A percentile compares a stretch with the other conserved stretches of the same genome.
phyloP scores from a whole-genome alignment of 768 basidiomycete species.

The Lentinula boryana region DNA sequence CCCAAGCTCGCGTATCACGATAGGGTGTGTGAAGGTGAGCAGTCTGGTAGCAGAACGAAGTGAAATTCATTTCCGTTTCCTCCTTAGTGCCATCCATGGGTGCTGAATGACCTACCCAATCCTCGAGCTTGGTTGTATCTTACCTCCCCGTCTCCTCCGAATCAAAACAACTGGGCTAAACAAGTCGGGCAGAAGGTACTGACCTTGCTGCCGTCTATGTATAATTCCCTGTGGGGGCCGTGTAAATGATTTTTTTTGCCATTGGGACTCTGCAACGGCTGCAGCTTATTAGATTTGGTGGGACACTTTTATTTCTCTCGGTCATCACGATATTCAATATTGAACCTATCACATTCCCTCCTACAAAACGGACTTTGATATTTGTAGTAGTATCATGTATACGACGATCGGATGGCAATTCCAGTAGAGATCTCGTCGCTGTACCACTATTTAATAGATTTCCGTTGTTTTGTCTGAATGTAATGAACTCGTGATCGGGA shows the following conservation, averaged over 20 bases:
- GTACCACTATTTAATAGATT: neutral
- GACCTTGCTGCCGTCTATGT: neutral
- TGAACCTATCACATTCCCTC: neutral
- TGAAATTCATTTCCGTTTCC: neutral
- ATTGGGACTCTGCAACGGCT: neutral
- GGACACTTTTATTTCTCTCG: neutral
- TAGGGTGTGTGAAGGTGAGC: conserved; percentile 1
- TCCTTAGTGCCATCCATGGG: neutral
- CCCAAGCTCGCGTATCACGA: neutral
- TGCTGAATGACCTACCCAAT: neutral
- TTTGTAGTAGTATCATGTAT: neutral
- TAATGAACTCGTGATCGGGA: no score
- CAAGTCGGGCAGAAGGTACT: neutral
- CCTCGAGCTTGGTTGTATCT: neutral
- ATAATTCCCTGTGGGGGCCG: neutral
- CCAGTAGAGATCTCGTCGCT: neutral
- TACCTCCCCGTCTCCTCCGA: neutral
- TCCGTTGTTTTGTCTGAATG: no score
- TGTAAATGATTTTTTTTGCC: neutral
- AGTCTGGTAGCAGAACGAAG: neutral
- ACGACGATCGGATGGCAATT: neutral
- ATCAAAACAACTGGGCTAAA: neutral
- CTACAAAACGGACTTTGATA: neutral
- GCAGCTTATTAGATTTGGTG: neutral
- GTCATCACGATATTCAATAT: neutral